phyloP scores from a whole-genome alignment of 176 grass and related monocot species.

The Alopecurus myosuroides region DNA sequence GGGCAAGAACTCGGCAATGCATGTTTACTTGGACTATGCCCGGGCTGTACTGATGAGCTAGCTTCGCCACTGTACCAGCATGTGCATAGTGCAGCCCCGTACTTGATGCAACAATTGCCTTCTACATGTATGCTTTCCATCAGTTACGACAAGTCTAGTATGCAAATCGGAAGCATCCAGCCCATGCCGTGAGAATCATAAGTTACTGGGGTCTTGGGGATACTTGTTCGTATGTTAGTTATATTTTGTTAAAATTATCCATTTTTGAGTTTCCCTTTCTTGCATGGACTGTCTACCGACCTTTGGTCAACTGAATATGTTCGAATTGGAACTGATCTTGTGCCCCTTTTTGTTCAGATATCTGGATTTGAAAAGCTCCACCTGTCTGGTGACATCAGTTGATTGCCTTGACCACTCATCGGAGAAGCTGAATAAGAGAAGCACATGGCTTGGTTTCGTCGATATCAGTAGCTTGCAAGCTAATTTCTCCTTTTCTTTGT shows the following conservation, averaged over 20 bases:
- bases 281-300: neutral
- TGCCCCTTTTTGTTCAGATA: slow-evolving; percentile 28
- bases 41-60: too few species aligned
- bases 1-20: too few species aligned
- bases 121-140: neutral
- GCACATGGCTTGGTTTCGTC: neutral
- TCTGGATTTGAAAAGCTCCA: neutral
- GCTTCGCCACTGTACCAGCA: neutral
- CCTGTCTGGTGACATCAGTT: neutral
- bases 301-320: neutral
- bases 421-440: slow-evolving; percentile 20
- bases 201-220: neutral
- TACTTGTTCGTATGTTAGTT: neutral
- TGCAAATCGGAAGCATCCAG: neutral
- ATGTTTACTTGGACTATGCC: too few species aligned
- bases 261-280: neutral
- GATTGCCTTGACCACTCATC: slow-evolving; percentile 20
- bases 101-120: neutral
- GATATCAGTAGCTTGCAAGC: slow-evolving; percentile 1
- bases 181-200: slow-evolving; percentile 1
- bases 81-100: neutral
- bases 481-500: neutral
- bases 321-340: neutral
- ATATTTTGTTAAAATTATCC: neutral
- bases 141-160: neutral